Evolutionary conservation across 352 stramenopile genomes (phyloP).

Genomic region (Phytophthora pseudosyringae): DNA sequence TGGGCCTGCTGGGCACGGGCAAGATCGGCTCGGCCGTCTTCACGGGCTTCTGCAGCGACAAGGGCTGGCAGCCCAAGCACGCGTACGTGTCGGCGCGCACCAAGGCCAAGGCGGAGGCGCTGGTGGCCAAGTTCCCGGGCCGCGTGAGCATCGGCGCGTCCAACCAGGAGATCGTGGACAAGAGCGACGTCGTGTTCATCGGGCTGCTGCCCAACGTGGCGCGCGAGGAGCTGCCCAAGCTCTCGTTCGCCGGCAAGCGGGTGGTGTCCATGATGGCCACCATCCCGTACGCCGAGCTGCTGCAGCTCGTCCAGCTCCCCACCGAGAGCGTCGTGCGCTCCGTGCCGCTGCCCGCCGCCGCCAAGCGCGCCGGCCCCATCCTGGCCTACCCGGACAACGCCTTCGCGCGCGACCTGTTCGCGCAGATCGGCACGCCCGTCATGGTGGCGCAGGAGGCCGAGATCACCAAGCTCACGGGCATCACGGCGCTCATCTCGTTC

Average conservation of each 20-base stretch:
- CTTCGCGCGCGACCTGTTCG: slow-evolving; percentile 70
- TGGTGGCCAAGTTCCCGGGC: slow-evolving; percentile 69
- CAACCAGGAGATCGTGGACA: slow-evolving; percentile 88
- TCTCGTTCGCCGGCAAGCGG: slow-evolving; percentile 70
- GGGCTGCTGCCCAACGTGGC: slow-evolving; percentile 79
- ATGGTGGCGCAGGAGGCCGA: slow-evolving; percentile 81
- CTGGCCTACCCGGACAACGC: slow-evolving; percentile 80
- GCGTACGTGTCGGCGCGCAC: slow-evolving; percentile 74
- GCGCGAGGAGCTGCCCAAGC: slow-evolving; percentile 68
- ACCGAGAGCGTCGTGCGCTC: slow-evolving; percentile 79
- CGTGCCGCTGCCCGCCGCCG: slow-evolving; percentile 73
- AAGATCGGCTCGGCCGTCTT: slow-evolving; percentile 90
- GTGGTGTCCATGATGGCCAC: slow-evolving; percentile 91
- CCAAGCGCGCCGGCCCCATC: slow-evolving; percentile 82
- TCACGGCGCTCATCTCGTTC: slow-evolving; percentile 87
- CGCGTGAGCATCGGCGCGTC: slow-evolving; percentile 66
- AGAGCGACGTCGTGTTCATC: slow-evolving; percentile 85
- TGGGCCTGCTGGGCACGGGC: slow-evolving; percentile 83
- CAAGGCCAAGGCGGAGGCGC: slow-evolving; percentile 77
- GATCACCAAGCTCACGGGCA: slow-evolving; percentile 87
- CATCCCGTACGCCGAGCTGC: slow-evolving; percentile 85
- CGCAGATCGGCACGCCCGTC: slow-evolving; percentile 82
- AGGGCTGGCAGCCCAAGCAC: slow-evolving; percentile 80
- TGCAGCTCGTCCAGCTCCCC: slow-evolving; percentile 72
- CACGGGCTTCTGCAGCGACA: slow-evolving; percentile 79